Base-by-base conservation (phyloP, 305 asterid genomes). In the Solanum hybrid region DNA sequence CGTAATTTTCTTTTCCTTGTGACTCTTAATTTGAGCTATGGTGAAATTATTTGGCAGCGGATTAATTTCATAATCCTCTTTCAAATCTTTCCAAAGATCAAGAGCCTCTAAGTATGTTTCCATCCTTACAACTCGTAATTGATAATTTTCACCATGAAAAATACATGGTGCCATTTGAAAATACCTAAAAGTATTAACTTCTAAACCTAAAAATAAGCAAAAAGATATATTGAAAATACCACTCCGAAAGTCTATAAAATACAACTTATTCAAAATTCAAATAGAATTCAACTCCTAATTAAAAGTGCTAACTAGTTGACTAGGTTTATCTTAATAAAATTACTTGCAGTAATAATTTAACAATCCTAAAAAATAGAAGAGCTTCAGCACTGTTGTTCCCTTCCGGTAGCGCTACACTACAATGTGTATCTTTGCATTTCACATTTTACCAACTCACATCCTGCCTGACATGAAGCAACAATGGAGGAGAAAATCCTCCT, bases 401-500 rank as follows among this genome's bases (percentile, higher is more conserved):
- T 81, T 14, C 14, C 37, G 66, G 7, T 38, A 37, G 12, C 27
- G 24, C 69, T 24, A 86, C 36, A 42, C 40, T 60, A 46, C 29
- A 32, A n/a, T 40, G 77, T 66, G 40, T 12, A 81, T 86, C 91
- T 93, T 80, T 81, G 84, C 89, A 95, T 38, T 91, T 95, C 98
- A 73, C 91, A 78, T 91, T 93, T 92, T 88, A 96, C 77, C 93
- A 93, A 87, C 91, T 95, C 92, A 40, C 94, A 91, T 31, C 99
- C 98, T 14, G 92, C 90, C 86, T 92, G 79, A 46, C 98, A 97
- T 10, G 98, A 95, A 20, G 92, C 85, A 89, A 93, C 56, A 89
- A 97, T 93, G 60, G 98, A 97, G 51, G 95, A 89, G 17, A 96
- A 79, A 22, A 95, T 97, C 95, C 91, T 94, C 91, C 93, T 92